Evolutionary conservation across 352 stramenopile species (phyloP), one percentile per base, ranked within the genome.

Genomic region (Globisporangium yorkense): DNA sequence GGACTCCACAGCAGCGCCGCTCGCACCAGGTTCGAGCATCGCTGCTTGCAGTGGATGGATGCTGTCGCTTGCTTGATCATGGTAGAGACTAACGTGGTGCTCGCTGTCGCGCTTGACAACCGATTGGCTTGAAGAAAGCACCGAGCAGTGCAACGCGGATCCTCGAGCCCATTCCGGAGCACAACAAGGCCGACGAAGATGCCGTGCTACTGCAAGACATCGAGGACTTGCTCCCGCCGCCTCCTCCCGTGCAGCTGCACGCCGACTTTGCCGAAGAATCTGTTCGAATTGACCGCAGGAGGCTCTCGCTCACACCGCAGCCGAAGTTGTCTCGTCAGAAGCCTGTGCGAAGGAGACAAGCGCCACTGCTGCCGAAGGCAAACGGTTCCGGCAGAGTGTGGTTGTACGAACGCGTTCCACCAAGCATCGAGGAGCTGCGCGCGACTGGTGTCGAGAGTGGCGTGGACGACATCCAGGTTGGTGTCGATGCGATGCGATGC

Each of bases 161-260:
- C 3, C 20, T 40, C 29, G 20, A 53, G 18, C 20, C 20, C 39
- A 52, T 29, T 20, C 29, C 40, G 5, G 20, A 50, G 29, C 10
- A 35, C 7, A 24, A 24, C 37, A 40, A 43, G 16, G 37, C 54
- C 52, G 55, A 64, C 1, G 75, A 86, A 33, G 66, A 83, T 52
- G 71, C 65, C 2, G 68, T 79, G 4, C 54, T 75, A 3, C 8
- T 86, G 49, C 63, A 56, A 2, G 77, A 87, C 47, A 83, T 89
- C 47, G 78, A 90, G 55, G 81, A 91, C 39, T 31, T 93, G 21
- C 50, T 91, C 5, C 67, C 77, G 21, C 75, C 76, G 8, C 66
- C 67, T 21, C 82, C 77, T 10, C 66, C 72, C 59, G 53, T 67
- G 39, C 43, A 56, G 21, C 47, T 54, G 6, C 48, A 44, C 12